These are phyloP conservation scores for Barnettozyma pratensis DNA, from an alignment of 805 yeast genomes.

Conservation along the genomic window DNA sequence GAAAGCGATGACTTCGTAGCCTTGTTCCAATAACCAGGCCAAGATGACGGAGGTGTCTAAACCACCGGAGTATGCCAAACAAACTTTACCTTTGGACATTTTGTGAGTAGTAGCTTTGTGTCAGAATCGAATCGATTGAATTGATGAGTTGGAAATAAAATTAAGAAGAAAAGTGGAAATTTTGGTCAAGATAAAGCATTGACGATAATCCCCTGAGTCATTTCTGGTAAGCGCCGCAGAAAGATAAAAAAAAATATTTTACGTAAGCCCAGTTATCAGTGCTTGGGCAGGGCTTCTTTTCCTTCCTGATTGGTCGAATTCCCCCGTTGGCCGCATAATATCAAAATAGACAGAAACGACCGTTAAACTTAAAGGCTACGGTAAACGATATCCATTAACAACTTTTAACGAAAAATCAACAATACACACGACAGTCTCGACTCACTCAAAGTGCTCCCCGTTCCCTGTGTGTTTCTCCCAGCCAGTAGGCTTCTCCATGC, in stretches of 20 bases:
- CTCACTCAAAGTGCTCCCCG: slow-evolving; percentile 1
- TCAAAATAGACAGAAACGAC: no score
- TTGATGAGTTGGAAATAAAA: neutral
- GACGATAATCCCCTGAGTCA: no score
- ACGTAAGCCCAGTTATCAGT: no score
- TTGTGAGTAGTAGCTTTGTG: neutral
- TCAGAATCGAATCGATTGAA: neutral
- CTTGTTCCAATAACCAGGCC: slow-evolving; percentile 97
- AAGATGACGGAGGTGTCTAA: slow-evolving; percentile 95
- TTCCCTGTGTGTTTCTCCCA: slow-evolving; percentile 51
- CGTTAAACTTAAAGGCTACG: no score
- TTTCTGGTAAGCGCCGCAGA: no score
- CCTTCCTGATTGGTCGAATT: no score
- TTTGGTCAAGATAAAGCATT: no score
- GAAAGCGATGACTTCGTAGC: slow-evolving; percentile 97
- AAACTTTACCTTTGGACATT: slow-evolving; percentile 98
- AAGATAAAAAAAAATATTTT: no score
- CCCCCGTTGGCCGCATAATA: no score
- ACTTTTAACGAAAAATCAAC: no score
- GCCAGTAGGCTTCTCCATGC: slow-evolving; percentile 53
- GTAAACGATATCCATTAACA: neutral
- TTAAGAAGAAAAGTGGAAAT: neutral
- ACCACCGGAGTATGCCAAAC: slow-evolving; percentile 99
- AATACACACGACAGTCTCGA: no score
- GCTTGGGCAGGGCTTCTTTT: no score